Base-by-base conservation (phyloP, 2,329 filamentous ascomycete genomes). In the Neonectria hederae region DNA sequence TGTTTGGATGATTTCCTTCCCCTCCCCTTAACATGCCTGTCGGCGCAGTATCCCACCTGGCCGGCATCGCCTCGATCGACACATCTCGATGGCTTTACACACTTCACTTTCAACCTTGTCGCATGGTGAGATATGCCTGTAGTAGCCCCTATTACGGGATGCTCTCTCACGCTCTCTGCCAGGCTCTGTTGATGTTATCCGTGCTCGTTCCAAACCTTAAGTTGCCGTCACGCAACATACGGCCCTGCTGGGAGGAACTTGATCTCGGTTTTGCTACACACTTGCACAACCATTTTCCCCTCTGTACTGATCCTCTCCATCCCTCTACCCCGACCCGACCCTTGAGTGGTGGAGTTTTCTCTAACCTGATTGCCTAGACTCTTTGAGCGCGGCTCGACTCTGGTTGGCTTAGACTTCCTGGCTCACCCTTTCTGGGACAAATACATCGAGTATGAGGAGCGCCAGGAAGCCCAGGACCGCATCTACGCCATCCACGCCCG, bases 391-490 rank as follows among this genome's bases (percentile, higher is more conserved):
- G 96, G 92, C 67, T 92, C 93, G 28, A 86, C 87, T 30, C 90
- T 88, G 73, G 94, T 97, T 43, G 96, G 96, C 17, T 86, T 98
- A 19, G 96, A 99, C 80, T 99, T 97, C 76, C 85, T 97, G 30
- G 91, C 94, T 2, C 94, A 97, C 76, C 94, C 94, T 1, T 97
- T 99, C 82, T 99, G 96, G 96, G 96, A 99, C 79, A 98, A 97
- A 81, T 99, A 97, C 76, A 89, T 99, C 68, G 96, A 98, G 77
- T 98, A 97, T 74, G 96, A 98, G 77, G 94, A 97, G 77, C 91
- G 94, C 2, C 85, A 95, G 66, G 94, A 97, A 74, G 89, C 91
- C 0, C 88, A 91, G 14, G 92, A 97, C 68, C 93, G 89, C 74
- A 92, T 97, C 59, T 97, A 97, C 72, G 89, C 88, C 43, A 93